Evolutionary conservation across 768 basidiomycete species (phyloP).

Genomic region (Mycena pura): DNA sequence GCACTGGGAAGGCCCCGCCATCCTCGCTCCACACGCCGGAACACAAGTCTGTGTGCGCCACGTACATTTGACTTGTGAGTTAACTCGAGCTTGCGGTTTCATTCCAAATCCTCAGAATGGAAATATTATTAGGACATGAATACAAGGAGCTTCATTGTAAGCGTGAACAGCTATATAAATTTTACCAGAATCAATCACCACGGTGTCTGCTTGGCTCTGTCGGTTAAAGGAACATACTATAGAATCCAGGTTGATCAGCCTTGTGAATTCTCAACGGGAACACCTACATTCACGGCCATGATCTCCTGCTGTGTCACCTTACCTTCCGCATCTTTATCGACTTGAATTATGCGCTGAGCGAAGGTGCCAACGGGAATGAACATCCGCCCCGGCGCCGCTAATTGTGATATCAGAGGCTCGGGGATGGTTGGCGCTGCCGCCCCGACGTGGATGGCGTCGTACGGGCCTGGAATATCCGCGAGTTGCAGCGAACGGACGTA

Average conservation of each 20-base stretch:
- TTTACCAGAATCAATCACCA: background rate
- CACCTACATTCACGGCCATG: constrained; percentile 82
- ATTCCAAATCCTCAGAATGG: too few species aligned
- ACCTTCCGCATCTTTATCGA: constrained; percentile 82
- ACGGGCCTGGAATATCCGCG: constrained; percentile 55
- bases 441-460: constrained; percentile 91
- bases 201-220: constrained; percentile 51
- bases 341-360: constrained; percentile 67
- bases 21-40: too few species aligned
- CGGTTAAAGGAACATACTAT: constrained; percentile 52
- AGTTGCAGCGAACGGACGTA: background rate
- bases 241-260: too few species aligned
- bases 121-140: too few species aligned
- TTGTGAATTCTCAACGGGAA: background rate
- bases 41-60: too few species aligned
- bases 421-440: constrained; percentile 87
- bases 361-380: constrained; percentile 88
- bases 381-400: constrained; percentile 80
- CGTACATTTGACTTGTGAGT: too few species aligned
- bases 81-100: too few species aligned
- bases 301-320: constrained; percentile 66
- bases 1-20: too few species aligned
- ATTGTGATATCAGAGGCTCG: constrained; percentile 74
- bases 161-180: background rate
- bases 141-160: too few species aligned